Conservation (phyloP, 1,284 basidiomycete genomes). For the Rhodotorula sp. region DNA sequence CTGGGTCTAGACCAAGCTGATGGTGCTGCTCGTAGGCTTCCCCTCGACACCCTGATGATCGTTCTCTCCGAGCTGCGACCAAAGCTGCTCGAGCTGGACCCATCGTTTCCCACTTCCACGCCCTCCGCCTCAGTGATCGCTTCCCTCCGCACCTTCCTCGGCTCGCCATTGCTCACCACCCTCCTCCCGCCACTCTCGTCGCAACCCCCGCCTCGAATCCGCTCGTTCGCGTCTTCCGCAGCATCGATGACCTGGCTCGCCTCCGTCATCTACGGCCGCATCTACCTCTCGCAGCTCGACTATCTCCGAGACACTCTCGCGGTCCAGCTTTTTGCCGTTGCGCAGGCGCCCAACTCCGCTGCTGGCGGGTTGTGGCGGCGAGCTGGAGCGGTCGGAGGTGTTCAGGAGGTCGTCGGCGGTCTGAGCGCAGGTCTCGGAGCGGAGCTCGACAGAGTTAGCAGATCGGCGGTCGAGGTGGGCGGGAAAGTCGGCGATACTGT, state of each 20-base stretch:
- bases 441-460: constrained; percentile 11
- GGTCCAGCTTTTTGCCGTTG: constrained; percentile 33
- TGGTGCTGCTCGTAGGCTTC: constrained; percentile 56
- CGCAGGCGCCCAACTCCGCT: constrained; percentile 5
- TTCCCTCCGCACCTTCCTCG: constrained; percentile 52
- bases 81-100: constrained; percentile 12
- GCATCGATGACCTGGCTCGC: constrained; percentile 85
- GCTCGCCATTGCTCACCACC: constrained; percentile 64
- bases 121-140: constrained; percentile 57
- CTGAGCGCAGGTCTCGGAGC: not conserved
- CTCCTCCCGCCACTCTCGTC: constrained; percentile 62
- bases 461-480: constrained; percentile 17
- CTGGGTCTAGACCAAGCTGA: too few species aligned
- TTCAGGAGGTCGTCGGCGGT: not conserved
- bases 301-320: constrained; percentile 18
- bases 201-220: constrained; percentile 59
- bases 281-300: constrained; percentile 61
- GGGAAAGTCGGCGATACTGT: constrained; percentile 8
- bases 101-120: constrained; percentile 66
- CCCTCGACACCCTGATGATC: constrained; percentile 78
- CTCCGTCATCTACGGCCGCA: constrained; percentile 85
- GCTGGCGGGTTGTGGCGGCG: not conserved
- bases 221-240: constrained; percentile 73
- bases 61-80: constrained; percentile 53
- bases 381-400: not conserved